A percentile compares a stretch with the other conserved stretches of the same genome.
Conservation (phyloP, 768 basidiomycete species). For the Paxillus rubicundulus region DNA sequence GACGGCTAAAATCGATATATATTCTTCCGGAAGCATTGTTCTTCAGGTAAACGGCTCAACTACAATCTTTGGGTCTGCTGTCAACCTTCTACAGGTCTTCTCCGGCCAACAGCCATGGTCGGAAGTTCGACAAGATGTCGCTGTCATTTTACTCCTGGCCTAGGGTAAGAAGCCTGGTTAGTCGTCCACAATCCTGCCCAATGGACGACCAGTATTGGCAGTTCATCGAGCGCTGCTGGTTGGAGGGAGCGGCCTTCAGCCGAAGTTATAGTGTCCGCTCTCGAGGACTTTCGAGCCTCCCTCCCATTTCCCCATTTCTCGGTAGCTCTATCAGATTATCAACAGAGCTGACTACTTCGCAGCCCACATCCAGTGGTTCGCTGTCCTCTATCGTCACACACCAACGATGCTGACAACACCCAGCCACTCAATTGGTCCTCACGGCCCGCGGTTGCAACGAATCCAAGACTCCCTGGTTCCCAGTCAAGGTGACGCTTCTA, state of each 20-base stretch:
- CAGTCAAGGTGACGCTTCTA: no score
- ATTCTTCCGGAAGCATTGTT: conserved; percentile 30
- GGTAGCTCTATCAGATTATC: not conserved
- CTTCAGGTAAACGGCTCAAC: conserved; percentile 18
- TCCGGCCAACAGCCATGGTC: conserved; percentile 15
- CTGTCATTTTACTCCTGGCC: conserved; percentile 5
- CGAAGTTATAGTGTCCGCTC: not conserved
- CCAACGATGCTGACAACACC: no score
- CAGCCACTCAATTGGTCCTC: no score
- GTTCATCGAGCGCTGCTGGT: conserved; percentile 12
- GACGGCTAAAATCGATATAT: conserved; percentile 16
- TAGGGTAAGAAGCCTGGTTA: not conserved
- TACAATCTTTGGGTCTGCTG: rapidly evolving
- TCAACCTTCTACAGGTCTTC: conserved; percentile 18
- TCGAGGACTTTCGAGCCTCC: not conserved
- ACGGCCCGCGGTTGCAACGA: no score
- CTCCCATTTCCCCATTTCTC: not conserved
- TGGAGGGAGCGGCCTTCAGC: not conserved
- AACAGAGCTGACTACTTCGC: no score
- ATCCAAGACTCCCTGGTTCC: conserved; percentile 25
- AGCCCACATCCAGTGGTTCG: no score
- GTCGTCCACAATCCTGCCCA: not conserved
- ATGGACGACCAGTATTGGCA: conserved; percentile 11
- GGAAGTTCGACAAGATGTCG: not conserved
- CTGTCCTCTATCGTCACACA: no score